A percentile compares a stretch with the other conserved stretches of the same genome.
These are phyloP conservation scores for Bruguiera sexangula DNA, from an alignment of 345 rosid species.

Conservation along the genomic window DNA sequence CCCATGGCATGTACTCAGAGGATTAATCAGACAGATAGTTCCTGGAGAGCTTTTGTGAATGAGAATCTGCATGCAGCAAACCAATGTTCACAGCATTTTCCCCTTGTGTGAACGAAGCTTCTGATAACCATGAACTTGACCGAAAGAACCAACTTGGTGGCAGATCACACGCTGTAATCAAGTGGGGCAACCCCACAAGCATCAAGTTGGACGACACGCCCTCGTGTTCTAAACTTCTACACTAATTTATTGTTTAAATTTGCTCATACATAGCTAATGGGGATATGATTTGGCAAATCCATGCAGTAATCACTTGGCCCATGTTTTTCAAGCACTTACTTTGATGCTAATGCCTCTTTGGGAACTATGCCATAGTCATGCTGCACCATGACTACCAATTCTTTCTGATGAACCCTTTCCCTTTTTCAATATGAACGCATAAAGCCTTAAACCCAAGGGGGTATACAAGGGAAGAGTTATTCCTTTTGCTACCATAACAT, in stretches of 20 bases:
- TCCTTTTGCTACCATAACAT: not conserved
- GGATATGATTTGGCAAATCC: constrained; percentile 24
- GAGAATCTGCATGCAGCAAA: no score
- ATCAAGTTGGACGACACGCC: constrained; percentile 24
- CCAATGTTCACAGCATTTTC: not conserved
- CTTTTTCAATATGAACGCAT: not conserved
- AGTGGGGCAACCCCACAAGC: constrained; percentile 20
- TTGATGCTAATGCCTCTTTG: constrained; percentile 32
- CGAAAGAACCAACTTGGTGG: constrained; percentile 4
- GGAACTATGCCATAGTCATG: constrained; percentile 20
- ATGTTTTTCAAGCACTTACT: constrained; percentile 35
- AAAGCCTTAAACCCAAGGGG: not conserved
- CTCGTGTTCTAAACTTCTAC: constrained; percentile 20
- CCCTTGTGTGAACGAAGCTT: not conserved
- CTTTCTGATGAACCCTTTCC: not conserved
- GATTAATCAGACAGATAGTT: no score
- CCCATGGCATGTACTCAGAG: no score
- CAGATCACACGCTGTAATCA: constrained; percentile 11
- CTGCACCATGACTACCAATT: constrained; percentile 2
- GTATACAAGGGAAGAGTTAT: constrained; percentile 14
- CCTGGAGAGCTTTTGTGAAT: no score
- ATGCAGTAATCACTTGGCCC: constrained; percentile 35
- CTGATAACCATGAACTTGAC: not conserved
- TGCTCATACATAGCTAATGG: constrained; percentile 1
- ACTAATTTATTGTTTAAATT: constrained; percentile 3